Percentiles rank a stretch among this genome's conserved stretches.
Conservation (phyloP, 352 stramenopile genomes). For the Bremia lactucae region DNA sequence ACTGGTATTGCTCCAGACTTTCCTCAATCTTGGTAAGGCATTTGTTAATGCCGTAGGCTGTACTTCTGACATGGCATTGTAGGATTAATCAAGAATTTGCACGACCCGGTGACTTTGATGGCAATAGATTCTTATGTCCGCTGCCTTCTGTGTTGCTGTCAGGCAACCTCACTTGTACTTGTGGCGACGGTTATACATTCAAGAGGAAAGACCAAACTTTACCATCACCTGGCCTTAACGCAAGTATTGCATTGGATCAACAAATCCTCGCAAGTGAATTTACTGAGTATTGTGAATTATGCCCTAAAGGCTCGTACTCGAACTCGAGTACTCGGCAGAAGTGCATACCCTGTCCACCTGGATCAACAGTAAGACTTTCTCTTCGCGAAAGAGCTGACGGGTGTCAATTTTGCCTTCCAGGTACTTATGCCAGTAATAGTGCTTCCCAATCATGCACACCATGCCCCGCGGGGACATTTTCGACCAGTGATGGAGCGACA, state of each 20-base stretch:
- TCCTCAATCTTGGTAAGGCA: constrained; percentile 20
- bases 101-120: constrained; percentile 7
- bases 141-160: constrained; percentile 5
- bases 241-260: neutral
- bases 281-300: constrained; percentile 20
- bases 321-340: constrained; percentile 33
- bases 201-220: neutral
- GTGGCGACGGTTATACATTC: constrained; percentile 16
- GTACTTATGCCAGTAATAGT: constrained; percentile 33
- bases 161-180: constrained; percentile 25
- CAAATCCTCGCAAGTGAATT: constrained; percentile 9
- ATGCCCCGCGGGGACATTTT: constrained; percentile 29
- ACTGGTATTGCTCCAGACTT: constrained; percentile 16
- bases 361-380: constrained; percentile 5
- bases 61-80: neutral
- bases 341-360: constrained; percentile 30
- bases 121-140: constrained; percentile 14
- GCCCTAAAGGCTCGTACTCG: constrained; percentile 28
- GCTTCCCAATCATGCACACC: constrained; percentile 19
- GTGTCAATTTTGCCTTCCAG: constrained; percentile 28
- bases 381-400: constrained; percentile 1
- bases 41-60: neutral
- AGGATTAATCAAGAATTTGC: constrained; percentile 7
- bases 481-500: constrained; percentile 12
- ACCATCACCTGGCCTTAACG: neutral